Percentiles rank a stretch among this genome's conserved stretches.
These are phyloP conservation scores for Acanthamoeba healyi DNA, from an alignment of 208 protist species.

Conservation along the genomic window DNA sequence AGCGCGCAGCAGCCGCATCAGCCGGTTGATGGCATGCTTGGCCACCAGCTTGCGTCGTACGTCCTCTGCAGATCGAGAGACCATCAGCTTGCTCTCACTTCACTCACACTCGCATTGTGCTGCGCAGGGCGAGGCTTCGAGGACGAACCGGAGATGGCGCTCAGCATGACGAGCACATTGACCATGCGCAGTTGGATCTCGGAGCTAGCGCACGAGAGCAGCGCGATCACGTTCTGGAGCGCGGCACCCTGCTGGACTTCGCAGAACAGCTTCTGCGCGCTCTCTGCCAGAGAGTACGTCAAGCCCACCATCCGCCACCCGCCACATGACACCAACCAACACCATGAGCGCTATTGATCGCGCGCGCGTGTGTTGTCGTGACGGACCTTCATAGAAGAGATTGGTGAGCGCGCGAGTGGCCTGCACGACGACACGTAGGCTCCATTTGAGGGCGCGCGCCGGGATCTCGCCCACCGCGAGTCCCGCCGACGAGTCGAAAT, in stretches of 20 bases:
- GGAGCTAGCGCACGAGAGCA: not conserved
- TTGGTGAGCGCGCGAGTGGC: slow-evolving; percentile 35
- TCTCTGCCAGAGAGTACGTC: not conserved
- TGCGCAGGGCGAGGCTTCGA: too few species aligned
- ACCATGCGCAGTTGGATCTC: slow-evolving; percentile 22
- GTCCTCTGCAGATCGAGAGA: not conserved
- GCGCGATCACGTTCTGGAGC: slow-evolving; percentile 17
- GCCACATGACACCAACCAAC: not conserved
- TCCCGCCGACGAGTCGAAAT: not conserved
- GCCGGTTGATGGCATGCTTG: not conserved
- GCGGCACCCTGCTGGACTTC: not conserved
- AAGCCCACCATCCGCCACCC: too few species aligned
- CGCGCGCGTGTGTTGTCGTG: not conserved
- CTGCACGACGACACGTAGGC: not conserved
- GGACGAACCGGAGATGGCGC: not conserved
- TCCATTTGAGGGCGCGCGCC: not conserved
- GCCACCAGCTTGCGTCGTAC: slow-evolving; percentile 10
- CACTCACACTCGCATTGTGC: too few species aligned
- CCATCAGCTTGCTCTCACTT: too few species aligned
- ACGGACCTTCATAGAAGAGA: slow-evolving; percentile 31
- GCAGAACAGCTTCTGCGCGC: slow-evolving; percentile 11
- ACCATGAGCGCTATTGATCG: not conserved
- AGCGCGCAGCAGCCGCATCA: not conserved
- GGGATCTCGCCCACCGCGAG: slow-evolving; percentile 23
- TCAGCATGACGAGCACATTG: slow-evolving; percentile 33